These are phyloP conservation scores for Cladosporium sp. DNA, from an alignment of 2,329 filamentous ascomycete species.

Conservation along the genomic window DNA sequence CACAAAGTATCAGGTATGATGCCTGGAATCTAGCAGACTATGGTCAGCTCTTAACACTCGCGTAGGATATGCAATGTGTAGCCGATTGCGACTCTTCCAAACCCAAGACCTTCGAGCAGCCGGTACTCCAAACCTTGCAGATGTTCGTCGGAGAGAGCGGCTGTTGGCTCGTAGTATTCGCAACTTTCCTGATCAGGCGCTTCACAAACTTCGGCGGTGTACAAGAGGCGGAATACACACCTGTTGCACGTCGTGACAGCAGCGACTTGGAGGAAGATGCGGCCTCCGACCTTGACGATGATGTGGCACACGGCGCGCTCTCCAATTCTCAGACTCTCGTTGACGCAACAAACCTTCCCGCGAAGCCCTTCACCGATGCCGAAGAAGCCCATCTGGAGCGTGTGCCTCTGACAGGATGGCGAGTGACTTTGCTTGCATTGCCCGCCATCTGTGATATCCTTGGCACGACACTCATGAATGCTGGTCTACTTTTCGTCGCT, in stretches of 20 bases:
- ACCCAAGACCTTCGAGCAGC: conserved; percentile 79
- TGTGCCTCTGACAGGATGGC: conserved; percentile 61
- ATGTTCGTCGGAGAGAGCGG: conserved; percentile 98
- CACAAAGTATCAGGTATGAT: conserved; percentile 83
- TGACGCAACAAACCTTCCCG: conserved; percentile 36
- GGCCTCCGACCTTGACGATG: conserved; percentile 25
- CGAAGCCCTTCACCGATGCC: conserved; percentile 49
- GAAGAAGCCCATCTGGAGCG: conserved; percentile 43
- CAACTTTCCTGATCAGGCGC: conserved; percentile 59
- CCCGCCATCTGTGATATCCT: conserved; percentile 92
- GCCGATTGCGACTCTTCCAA: conserved; percentile 73
- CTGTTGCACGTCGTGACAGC: conserved; percentile 26
- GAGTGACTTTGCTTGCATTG: conserved; percentile 69
- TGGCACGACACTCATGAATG: conserved; percentile 96
- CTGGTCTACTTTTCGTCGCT: conserved; percentile 85
- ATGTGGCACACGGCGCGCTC: conserved; percentile 33
- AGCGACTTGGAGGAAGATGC: conserved; percentile 32
- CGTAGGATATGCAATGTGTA: conserved; percentile 92
- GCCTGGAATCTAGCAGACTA: conserved; percentile 15
- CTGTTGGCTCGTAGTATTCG: conserved; percentile 84
- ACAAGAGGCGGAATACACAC: conserved; percentile 24
- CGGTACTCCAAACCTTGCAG: conserved; percentile 89
- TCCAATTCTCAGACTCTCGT: conserved; percentile 31
- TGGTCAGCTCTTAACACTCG: too few relatives aligned
- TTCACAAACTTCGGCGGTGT: conserved; percentile 30